Conservation (phyloP, 1,284 basidiomycete species). For the Mycena citricolor region DNA sequence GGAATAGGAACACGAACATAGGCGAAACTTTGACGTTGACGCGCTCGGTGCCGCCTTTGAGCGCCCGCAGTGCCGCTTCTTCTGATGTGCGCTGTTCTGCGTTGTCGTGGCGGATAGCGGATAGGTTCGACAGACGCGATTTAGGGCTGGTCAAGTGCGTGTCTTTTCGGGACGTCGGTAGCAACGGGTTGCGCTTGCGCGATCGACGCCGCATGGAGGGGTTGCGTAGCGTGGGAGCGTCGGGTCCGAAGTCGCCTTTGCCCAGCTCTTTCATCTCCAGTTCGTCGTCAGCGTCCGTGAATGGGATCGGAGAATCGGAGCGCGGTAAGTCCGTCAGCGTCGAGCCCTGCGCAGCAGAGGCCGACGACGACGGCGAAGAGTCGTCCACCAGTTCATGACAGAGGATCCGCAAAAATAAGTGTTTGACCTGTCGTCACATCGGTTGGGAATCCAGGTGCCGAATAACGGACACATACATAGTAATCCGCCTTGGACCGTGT, state of each 20-base stretch:
- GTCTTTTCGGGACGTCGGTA: slow-evolving; percentile 17
- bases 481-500: slow-evolving; percentile 72
- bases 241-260: slow-evolving; percentile 19
- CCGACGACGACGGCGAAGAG: slow-evolving; percentile 27
- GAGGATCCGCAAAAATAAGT: slow-evolving; percentile 64
- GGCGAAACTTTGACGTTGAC: slow-evolving; percentile 58
- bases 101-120: background rate
- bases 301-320: slow-evolving; percentile 40
- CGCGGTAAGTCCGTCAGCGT: slow-evolving; percentile 41
- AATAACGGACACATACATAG: slow-evolving; percentile 36
- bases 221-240: slow-evolving; percentile 22
- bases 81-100: slow-evolving; percentile 31
- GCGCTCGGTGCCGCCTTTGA: slow-evolving; percentile 58
- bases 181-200: slow-evolving; percentile 13
- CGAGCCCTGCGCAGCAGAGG: slow-evolving; percentile 20
- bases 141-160: slow-evolving; percentile 33
- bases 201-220: slow-evolving; percentile 23
- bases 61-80: slow-evolving; percentile 41
- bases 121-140: slow-evolving; percentile 6
- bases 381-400: slow-evolving; percentile 50
- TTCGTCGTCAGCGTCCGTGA: slow-evolving; percentile 27
- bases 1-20: slow-evolving; percentile 63
- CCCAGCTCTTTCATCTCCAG: slow-evolving; percentile 23
- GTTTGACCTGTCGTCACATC: too few species aligned
- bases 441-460: too few species aligned